Base-by-base conservation (phyloP, 345 rosid genomes). In the Brassica juncea region DNA sequence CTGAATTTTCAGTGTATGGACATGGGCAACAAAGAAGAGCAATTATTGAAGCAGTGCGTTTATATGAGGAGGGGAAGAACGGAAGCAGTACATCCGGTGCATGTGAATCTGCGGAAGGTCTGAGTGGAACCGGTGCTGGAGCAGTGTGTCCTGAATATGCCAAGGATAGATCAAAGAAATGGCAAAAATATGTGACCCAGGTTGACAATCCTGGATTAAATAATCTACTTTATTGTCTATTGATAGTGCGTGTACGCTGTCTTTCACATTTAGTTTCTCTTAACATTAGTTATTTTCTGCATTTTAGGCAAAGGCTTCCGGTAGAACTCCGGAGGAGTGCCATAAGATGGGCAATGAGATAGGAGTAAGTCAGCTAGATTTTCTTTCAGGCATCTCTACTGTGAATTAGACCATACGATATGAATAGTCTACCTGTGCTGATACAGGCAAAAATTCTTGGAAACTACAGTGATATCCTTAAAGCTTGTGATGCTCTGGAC, bases 11-110 rank as follows among this genome's bases (percentile, higher is more conserved):
- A 80, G 85, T 94, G 75, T 94, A 86, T 83, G 97, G 97, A 32
- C 94, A 88, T 74, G 93, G 97, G 72, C 98, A 92, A 79, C 97
- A 94, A 83, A 89, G 98, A 84, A 87, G 93, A 86, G 97, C 97
- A 84, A 85, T 92, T 66, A 89, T 92, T 81, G 98, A 94, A 86
- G 98, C 98, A 16, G 78, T 88, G 79, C 88, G 98, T 72, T 69
- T 94, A 77, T 78, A 84, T 30, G 94, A 88, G 74, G 87, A 84
- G 64, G 97, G 87, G 31, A 76, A 76, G 70, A 77, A 63, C 66
- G 78, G 34, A 73, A 49, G 78, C 57, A 78, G 66, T 52, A 79
- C 75, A 64, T 52, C 73, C 4, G 82, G 67, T 61, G 81, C 80
- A 67, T 77, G 83, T 77, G 86, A 87, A 69, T 65, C 55, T 76